A percentile compares a stretch with the other conserved stretches of the same genome.
These are phyloP conservation scores for Ophiostoma novo-ulmi DNA, from an alignment of 2,329 filamentous ascomycete species.

Conservation along the genomic window DNA sequence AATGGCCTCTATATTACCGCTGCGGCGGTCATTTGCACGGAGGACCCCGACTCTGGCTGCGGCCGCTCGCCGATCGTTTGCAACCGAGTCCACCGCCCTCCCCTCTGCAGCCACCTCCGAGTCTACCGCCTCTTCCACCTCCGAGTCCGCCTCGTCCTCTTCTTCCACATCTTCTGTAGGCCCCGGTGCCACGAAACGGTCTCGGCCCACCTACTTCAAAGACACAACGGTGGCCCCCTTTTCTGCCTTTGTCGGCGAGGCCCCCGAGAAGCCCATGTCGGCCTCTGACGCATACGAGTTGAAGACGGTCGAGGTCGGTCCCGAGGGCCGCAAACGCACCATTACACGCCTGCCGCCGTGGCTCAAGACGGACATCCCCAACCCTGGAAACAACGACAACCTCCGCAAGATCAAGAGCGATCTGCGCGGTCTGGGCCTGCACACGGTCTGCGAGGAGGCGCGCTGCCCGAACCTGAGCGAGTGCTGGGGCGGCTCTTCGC, in stretches of 20 bases:
- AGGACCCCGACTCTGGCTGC: constrained; percentile 8
- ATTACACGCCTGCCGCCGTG: constrained; percentile 78
- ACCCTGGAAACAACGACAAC: constrained; percentile 64
- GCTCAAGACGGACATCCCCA: constrained; percentile 88
- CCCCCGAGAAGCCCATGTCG: constrained; percentile 41
- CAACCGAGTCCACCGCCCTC: constrained; percentile 38
- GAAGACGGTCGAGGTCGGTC: constrained; percentile 59
- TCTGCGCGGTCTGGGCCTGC: constrained; percentile 78
- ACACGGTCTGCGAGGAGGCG: constrained; percentile 97
- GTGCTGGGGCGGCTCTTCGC: constrained; percentile 90
- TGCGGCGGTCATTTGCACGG: constrained; percentile 24
- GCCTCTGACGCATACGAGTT: constrained; percentile 54
- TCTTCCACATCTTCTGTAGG: constrained; percentile 20
- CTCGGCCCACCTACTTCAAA: constrained; percentile 54
- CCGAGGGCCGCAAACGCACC: constrained; percentile 56
- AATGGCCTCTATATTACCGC: constrained; percentile 18
- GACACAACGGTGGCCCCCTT: constrained; percentile 53
- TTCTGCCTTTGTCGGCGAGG: constrained; percentile 50
- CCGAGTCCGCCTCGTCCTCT: constrained; percentile 25
- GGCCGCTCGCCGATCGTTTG: constrained; percentile 39
- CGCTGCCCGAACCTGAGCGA: constrained; percentile 96
- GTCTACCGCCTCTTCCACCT: constrained; percentile 24
- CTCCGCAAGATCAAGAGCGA: constrained; percentile 95
- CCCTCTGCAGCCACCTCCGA: constrained; percentile 26
- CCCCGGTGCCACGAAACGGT: constrained; percentile 23